phyloP scores from a whole-genome alignment of 1,284 basidiomycete genomes.

The Calocybe gambosa region DNA sequence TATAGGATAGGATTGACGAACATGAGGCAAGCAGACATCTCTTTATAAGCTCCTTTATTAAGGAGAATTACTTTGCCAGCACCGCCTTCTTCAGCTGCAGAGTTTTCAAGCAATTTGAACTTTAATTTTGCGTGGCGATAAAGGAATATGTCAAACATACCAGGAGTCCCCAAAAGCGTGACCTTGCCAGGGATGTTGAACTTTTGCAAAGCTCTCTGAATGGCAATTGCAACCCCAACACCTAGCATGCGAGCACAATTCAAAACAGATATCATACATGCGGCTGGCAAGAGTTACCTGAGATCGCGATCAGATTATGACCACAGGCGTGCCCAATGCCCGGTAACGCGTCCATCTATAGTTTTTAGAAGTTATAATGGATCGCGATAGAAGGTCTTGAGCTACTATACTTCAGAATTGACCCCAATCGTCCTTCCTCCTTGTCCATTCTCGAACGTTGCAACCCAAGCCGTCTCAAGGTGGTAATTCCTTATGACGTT shows the following conservation, averaged over 20 bases:
- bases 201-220: constrained; percentile 51
- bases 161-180: constrained; percentile 72
- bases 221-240: constrained; percentile 60
- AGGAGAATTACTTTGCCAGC: constrained; percentile 62
- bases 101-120: neutral
- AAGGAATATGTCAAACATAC: constrained; percentile 24
- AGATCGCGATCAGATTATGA: constrained; percentile 73
- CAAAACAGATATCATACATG: neutral
- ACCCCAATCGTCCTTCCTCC: constrained; percentile 59
- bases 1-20: constrained; percentile 19
- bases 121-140: neutral
- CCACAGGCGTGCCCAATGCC: constrained; percentile 73
- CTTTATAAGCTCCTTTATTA: constrained; percentile 57
- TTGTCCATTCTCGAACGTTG: constrained; percentile 49
- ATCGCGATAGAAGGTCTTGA: neutral
- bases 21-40: constrained; percentile 67
- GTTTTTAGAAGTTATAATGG: neutral
- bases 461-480: constrained; percentile 68
- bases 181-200: constrained; percentile 59
- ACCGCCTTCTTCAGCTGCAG: constrained; percentile 65
- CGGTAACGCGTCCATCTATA: constrained; percentile 52
- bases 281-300: constrained; percentile 18
- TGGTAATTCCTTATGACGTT: constrained; percentile 49
- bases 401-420: constrained; percentile 54
- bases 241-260: constrained; percentile 39